These are phyloP conservation scores for Termitomyces sp. DNA, from an alignment of 768 basidiomycete genomes.

Conservation along the genomic window DNA sequence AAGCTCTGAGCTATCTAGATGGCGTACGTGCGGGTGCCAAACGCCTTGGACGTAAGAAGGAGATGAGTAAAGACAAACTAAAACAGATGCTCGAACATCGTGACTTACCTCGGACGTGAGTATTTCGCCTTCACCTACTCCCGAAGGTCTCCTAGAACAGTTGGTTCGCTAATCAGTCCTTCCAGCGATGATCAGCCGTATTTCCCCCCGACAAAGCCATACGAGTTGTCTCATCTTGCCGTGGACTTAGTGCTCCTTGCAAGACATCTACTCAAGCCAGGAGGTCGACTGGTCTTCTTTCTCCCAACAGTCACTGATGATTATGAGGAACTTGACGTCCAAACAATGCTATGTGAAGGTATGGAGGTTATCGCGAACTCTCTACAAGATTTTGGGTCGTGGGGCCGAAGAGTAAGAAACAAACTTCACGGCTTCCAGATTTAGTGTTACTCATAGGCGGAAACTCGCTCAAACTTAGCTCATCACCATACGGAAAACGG, in stretches of 20 bases:
- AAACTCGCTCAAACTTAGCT: slow-evolving; percentile 42
- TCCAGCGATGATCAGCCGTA: slow-evolving; percentile 61
- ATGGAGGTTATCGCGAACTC: slow-evolving; percentile 89
- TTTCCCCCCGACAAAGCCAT: slow-evolving; percentile 86
- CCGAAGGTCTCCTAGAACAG: not conserved
- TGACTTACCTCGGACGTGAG: slow-evolving; percentile 39
- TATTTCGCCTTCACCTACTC: slow-evolving; percentile 3
- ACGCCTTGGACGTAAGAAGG: slow-evolving; percentile 63
- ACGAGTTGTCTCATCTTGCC: slow-evolving; percentile 83
- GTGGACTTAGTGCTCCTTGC: slow-evolving; percentile 77
- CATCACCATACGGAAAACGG: slow-evolving; percentile 81
- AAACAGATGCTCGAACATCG: slow-evolving; percentile 32
- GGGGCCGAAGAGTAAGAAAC: slow-evolving; percentile 85
- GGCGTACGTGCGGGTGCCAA: slow-evolving; percentile 90
- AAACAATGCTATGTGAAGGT: slow-evolving; percentile 72
- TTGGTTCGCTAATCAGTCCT: not conserved
- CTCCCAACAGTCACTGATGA: slow-evolving; percentile 89
- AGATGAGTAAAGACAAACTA: slow-evolving; percentile 31
- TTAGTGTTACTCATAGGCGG: not conserved
- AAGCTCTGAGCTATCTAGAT: slow-evolving; percentile 39
- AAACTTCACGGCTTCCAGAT: not conserved
- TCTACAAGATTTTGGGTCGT: slow-evolving; percentile 89
- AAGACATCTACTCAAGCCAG: slow-evolving; percentile 78
- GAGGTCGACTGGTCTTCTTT: slow-evolving; percentile 92
- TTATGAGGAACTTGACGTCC: slow-evolving; percentile 83